Percentiles rank a stretch among this genome's conserved stretches.
Evolutionary conservation across 805 yeast genomes (phyloP).

Genomic region (Kurtzmaniella fragi): DNA sequence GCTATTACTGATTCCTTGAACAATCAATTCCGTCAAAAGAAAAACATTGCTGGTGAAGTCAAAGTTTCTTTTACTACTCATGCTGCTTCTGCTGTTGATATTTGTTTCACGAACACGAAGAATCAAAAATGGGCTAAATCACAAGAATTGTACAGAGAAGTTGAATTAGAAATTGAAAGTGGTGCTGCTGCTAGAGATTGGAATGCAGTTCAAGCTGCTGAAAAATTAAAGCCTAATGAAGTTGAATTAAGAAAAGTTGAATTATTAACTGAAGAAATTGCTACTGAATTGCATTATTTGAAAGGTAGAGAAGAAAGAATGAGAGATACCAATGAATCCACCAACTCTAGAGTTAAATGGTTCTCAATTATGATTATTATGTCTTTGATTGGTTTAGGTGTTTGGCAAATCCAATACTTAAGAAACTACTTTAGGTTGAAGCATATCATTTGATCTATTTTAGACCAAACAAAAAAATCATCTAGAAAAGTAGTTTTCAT

Average conservation of each 20-base stretch:
- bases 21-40: conserved; percentile 71
- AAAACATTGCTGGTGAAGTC: conserved; percentile 67
- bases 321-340: conserved; percentile 95
- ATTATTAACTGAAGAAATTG: conserved; percentile 79
- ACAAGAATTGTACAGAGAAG: conserved; percentile 52
- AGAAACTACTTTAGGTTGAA: conserved; percentile 88
- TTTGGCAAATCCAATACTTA: conserved; percentile 89
- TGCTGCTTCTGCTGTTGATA: conserved; percentile 78
- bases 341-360: conserved; percentile 87
- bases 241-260: conserved; percentile 83
- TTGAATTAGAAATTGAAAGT: conserved; percentile 88
- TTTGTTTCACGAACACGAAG: conserved; percentile 75
- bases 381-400: conserved; percentile 73
- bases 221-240: conserved; percentile 89
- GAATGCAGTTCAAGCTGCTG: conserved; percentile 90
- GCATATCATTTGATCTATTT: conserved; percentile 53
- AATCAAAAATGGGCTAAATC: conserved; percentile 30
- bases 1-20: conserved; percentile 73
- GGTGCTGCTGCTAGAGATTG: conserved; percentile 98
- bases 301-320: conserved; percentile 83
- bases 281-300: conserved; percentile 75
- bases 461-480: too few species aligned
- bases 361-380: conserved; percentile 70
- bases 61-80: conserved; percentile 83
- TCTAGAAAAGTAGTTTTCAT: neutral